Evolutionary conservation across 345 rosid species (phyloP).

Genomic region (Laguncularia racemosa): DNA sequence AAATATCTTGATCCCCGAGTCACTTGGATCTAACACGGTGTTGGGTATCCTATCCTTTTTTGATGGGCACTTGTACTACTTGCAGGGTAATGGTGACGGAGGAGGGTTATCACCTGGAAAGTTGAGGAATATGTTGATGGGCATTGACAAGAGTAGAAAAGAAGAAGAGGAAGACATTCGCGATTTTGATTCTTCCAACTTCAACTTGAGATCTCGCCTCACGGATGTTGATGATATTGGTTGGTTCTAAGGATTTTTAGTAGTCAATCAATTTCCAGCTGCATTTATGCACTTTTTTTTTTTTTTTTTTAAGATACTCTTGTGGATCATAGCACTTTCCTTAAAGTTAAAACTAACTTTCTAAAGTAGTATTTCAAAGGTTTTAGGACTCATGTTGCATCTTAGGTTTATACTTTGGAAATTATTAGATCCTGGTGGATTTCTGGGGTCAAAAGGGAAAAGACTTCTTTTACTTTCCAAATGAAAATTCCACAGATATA

Average conservation of each 20-base stretch:
- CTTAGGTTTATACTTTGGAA: too few species aligned
- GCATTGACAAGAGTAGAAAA: slow-evolving; percentile 59
- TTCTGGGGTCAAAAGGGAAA: too few species aligned
- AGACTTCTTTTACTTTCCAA: too few species aligned
- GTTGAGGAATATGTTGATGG: slow-evolving; percentile 59
- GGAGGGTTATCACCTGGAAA: slow-evolving; percentile 76
- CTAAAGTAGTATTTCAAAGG: too few species aligned
- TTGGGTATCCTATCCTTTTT: slow-evolving; percentile 5
- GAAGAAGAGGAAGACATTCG: slow-evolving; percentile 21
- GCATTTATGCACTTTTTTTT: neutral
- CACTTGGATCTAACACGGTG: slow-evolving; percentile 16
- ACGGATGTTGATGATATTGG: slow-evolving; percentile 40
- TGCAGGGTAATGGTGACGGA: slow-evolving; percentile 34
- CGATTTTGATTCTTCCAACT: slow-evolving; percentile 31
- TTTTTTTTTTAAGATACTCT: too few species aligned
- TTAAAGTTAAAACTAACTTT: too few species aligned
- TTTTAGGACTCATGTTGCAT: too few species aligned
- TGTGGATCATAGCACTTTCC: too few species aligned
- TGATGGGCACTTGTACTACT: slow-evolving; percentile 13
- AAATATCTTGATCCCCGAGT: neutral
- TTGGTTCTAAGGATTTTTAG: slow-evolving; percentile 14
- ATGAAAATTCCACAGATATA: too few species aligned
- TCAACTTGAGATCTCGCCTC: slow-evolving; percentile 44
- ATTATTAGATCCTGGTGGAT: too few species aligned
- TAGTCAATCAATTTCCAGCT: neutral